These are phyloP conservation scores for Penicillium olsonii DNA, from an alignment of 2,329 filamentous ascomycete genomes.

Conservation along the genomic window DNA sequence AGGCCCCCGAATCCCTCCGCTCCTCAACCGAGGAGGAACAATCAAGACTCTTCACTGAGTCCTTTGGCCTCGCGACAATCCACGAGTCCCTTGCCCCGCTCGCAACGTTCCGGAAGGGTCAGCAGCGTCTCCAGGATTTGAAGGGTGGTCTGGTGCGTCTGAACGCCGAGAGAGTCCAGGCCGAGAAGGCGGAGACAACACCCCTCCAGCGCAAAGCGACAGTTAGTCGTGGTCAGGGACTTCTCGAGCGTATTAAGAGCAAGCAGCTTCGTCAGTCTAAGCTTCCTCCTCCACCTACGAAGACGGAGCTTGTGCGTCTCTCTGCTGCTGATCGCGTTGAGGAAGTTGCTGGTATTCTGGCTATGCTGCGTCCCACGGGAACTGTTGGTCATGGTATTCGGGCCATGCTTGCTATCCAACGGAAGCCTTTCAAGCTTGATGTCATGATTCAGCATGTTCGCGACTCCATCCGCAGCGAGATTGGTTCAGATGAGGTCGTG, in stretches of 20 bases:
- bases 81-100: conserved; percentile 40
- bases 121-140: conserved; percentile 43
- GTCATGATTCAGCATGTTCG: conserved; percentile 65
- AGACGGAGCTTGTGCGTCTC: conserved; percentile 60
- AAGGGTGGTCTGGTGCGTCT: conserved; percentile 40
- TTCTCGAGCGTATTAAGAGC: conserved; percentile 73
- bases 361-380: conserved; percentile 56
- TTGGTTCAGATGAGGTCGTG: conserved; percentile 51
- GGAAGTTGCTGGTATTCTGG: conserved; percentile 69
- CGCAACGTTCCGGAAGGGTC: conserved; percentile 40
- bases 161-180: conserved; percentile 36
- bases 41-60: conserved; percentile 34
- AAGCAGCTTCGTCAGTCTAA: conserved; percentile 61
- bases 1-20: conserved; percentile 39
- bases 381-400: conserved; percentile 34
- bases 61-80: conserved; percentile 36
- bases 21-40: conserved; percentile 34
- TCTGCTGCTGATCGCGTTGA: conserved; percentile 67
- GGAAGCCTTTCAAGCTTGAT: conserved; percentile 67
- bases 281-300: conserved; percentile 47
- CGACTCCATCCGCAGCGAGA: conserved; percentile 62
- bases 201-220: conserved; percentile 31
- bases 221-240: conserved; percentile 54
- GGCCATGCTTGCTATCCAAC: conserved; percentile 41
- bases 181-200: conserved; percentile 18